phyloP scores from a whole-genome alignment of 805 yeast species.

The Blastobotrys parvus region DNA sequence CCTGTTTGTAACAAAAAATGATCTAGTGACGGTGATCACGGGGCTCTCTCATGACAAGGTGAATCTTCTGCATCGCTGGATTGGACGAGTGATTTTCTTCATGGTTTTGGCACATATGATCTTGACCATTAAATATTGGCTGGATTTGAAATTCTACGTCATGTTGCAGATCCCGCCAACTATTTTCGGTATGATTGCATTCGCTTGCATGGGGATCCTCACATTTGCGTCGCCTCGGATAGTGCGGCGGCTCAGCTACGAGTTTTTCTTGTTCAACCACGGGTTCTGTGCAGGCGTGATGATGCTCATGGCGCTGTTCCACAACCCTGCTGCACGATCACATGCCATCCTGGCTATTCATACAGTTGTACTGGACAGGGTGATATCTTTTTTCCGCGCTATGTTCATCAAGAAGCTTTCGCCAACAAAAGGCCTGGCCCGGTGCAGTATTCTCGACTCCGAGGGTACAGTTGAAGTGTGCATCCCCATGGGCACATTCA shows the following conservation, averaged over 20 bases:
- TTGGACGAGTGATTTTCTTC: constrained; percentile 34
- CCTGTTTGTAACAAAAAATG: constrained; percentile 34
- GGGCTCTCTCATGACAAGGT: constrained; percentile 38
- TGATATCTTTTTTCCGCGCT: constrained; percentile 27
- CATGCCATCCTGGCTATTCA: constrained; percentile 36
- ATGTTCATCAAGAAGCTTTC: constrained; percentile 29
- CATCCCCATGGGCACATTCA: constrained; percentile 25
- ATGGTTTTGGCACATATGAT: constrained; percentile 32
- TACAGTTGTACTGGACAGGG: constrained; percentile 35
- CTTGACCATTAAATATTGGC: constrained; percentile 34
- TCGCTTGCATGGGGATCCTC: constrained; percentile 31
- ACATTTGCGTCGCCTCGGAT: constrained; percentile 31
- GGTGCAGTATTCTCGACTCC: constrained; percentile 35
- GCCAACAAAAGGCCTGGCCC: constrained; percentile 34
- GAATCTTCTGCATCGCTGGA: constrained; percentile 37
- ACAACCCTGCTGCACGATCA: constrained; percentile 31
- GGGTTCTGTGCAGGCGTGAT: constrained; percentile 34
- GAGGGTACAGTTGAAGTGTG: constrained; percentile 32
- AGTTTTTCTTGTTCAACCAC: constrained; percentile 38
- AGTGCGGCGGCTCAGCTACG: constrained; percentile 35
- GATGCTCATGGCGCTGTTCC: constrained; percentile 37
- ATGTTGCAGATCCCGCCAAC: constrained; percentile 42
- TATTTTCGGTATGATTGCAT: constrained; percentile 42
- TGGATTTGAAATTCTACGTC: constrained; percentile 30
- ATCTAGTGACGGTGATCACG: constrained; percentile 31